Evolutionary conservation across 306 rosid species (phyloP), one percentile per base, ranked within the genome.

Genomic region (Cercis canadensis): DNA sequence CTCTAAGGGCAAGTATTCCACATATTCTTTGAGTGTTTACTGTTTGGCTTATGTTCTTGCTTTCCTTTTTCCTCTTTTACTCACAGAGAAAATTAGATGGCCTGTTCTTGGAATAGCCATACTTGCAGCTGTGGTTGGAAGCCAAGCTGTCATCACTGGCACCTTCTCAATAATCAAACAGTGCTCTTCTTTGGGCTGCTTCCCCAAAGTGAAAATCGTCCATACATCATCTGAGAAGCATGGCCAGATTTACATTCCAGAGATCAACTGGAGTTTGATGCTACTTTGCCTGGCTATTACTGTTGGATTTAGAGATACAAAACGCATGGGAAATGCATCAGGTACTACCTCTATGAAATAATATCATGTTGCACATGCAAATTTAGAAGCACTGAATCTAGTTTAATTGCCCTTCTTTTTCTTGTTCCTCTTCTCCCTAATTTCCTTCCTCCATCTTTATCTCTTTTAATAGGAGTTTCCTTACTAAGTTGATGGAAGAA

Each of bases 151-250:
- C 47, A 92, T 92, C 62, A 92, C 96, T 0, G 98, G 98, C 58
- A 92, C 98, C 45, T 92, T 92, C 85, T 92, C 98, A 7, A 92
- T 92, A 78, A 92, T 92, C 79, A 92, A 92, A 63, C 98, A 92
- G 65, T 92, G 98, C 72, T 87, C 97, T 47, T 79, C 97, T 36
- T 65, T 92, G 75, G 92, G 96, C 34, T 90, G 97, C 88, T 92
- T 92, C 76, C 98, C 97, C 0, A 88, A 86, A 90, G 93, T 92
- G 69, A 92, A 85, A 70, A 85, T 92, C 16, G 51, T 92, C 45
- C 98, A 92, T 73, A 92, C 98, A 0, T 90, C 97, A 34, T 90
- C 97, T 4, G 90, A 92, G 78, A 79, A 80, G 34, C 98, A 92
- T 46, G 98, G 98, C 64, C 98, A 92, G 84, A 90, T 92, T 65